Evolutionary conservation across 2,329 filamentous ascomycete species (phyloP).

Genomic region (Ophiostoma himal-ulmi): DNA sequence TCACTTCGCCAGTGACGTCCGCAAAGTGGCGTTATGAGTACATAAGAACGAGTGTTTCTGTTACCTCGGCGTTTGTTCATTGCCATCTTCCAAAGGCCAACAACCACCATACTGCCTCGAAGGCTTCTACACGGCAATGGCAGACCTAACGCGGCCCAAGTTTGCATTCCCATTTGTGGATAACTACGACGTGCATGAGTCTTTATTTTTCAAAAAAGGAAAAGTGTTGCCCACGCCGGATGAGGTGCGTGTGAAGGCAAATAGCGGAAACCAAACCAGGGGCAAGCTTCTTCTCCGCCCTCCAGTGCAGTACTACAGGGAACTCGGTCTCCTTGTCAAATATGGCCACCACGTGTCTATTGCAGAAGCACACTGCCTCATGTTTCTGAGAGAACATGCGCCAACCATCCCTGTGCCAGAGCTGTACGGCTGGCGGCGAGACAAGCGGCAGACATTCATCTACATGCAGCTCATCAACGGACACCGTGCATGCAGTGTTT

Average conservation of each 20-base stretch:
- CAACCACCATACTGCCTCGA: not conserved
- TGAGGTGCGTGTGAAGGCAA: not conserved
- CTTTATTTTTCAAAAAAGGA: not conserved
- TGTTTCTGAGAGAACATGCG: slow-evolving; percentile 20
- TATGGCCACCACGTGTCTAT: slow-evolving; percentile 30
- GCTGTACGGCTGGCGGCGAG: slow-evolving; percentile 26
- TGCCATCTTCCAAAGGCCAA: not conserved
- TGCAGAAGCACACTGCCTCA: slow-evolving; percentile 28
- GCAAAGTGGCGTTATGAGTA: not conserved
- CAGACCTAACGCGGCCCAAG: no score
- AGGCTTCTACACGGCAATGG: not conserved
- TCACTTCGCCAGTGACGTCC: not conserved
- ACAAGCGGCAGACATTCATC: slow-evolving; percentile 29
- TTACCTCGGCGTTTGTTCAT: not conserved
- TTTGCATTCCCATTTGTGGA: slow-evolving; percentile 18
- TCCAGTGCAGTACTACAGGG: not conserved
- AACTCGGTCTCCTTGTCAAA: slow-evolving; percentile 31
- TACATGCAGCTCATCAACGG: slow-evolving; percentile 30
- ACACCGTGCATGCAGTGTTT: slow-evolving; percentile 17
- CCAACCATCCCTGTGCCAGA: slow-evolving; percentile 26
- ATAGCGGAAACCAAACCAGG: not conserved
- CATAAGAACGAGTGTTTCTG: not conserved
- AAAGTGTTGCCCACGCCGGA: slow-evolving; percentile 16
- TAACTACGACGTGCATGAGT: slow-evolving; percentile 17
- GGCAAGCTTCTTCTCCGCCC: slow-evolving; percentile 6